Evolutionary conservation across 2,329 filamentous ascomycete genomes (phyloP).

Genomic region (Ceratocystis cacaofunesta): DNA sequence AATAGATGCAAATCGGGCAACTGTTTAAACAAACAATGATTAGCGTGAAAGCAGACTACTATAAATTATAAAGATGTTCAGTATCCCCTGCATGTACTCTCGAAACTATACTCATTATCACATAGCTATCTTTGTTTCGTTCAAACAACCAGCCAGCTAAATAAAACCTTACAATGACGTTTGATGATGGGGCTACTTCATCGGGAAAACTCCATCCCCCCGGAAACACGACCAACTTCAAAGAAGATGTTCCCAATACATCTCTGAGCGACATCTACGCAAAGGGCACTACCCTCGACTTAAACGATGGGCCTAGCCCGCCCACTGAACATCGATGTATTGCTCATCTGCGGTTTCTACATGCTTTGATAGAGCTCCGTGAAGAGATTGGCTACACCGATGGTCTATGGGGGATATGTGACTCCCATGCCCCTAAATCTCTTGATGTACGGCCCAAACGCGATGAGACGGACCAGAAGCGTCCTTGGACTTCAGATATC

Average conservation of each 20-base stretch:
- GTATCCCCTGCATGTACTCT: no score
- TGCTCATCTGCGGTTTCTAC: conserved; percentile 59
- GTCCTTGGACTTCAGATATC: background rate
- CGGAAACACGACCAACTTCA: background rate
- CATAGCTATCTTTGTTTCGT: no score
- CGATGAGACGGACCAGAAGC: conserved; percentile 5
- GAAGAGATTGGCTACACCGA: conserved; percentile 51
- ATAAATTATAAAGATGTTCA: no score
- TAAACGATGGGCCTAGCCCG: conserved; percentile 10
- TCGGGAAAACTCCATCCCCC: background rate
- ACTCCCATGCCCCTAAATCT: conserved; percentile 27
- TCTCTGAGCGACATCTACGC: background rate
- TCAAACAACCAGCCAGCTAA: background rate
- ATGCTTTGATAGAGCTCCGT: conserved; percentile 51
- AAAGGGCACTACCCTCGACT: background rate
- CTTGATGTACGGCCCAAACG: background rate
- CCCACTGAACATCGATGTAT: conserved; percentile 40
- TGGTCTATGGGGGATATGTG: conserved; percentile 49
- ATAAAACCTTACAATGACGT: background rate
- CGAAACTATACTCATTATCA: no score
- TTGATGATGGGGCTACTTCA: background rate
- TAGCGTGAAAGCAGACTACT: no score
- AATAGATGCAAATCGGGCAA: no score
- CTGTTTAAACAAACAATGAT: no score
- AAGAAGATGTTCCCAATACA: background rate